These are phyloP conservation scores for Penicillium ucsense DNA, from an alignment of 495 filamentous ascomycete genomes.

Conservation along the genomic window DNA sequence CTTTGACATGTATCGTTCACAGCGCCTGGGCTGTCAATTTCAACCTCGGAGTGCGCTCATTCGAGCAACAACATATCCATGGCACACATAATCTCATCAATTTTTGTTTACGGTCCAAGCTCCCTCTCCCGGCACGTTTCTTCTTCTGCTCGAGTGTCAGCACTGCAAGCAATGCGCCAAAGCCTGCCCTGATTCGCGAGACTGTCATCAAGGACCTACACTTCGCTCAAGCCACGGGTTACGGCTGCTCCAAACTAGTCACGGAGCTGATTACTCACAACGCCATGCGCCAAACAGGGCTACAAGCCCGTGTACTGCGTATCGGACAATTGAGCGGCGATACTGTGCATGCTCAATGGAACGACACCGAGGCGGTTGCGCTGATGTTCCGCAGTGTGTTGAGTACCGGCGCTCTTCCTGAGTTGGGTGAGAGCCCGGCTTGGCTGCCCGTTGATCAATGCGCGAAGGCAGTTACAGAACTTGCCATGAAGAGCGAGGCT, in stretches of 20 bases:
- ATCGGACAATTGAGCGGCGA: conserved; percentile 59
- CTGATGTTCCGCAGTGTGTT: conserved; percentile 45
- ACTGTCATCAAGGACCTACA: conserved; percentile 33
- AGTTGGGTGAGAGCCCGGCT: conserved; percentile 44
- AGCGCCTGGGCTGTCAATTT: conserved; percentile 70
- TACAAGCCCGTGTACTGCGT: conserved; percentile 34
- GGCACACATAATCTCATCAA: conserved; percentile 51
- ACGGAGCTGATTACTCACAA: conserved; percentile 44
- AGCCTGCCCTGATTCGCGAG: conserved; percentile 36
- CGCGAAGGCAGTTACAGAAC: conserved; percentile 18
- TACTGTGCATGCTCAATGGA: conserved; percentile 48
- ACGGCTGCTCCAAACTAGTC: conserved; percentile 53
- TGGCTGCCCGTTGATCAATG: conserved; percentile 37
- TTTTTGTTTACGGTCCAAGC: conserved; percentile 36
- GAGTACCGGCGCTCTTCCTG: conserved; percentile 42
- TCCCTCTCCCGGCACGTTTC: conserved; percentile 28
- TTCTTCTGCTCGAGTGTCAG: conserved; percentile 56
- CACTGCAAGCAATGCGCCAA: conserved; percentile 26
- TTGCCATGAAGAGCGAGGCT: conserved; percentile 4
- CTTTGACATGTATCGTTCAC: conserved; percentile 46
- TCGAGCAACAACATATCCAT: conserved; percentile 48
- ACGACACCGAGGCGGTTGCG: conserved; percentile 53
- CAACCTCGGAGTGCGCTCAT: conserved; percentile 49
- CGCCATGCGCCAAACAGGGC: conserved; percentile 29
- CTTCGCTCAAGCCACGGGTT: conserved; percentile 45